phyloP scores from a whole-genome alignment of 192 early-diverging fungal species.

The Lobosporangium transversale region DNA sequence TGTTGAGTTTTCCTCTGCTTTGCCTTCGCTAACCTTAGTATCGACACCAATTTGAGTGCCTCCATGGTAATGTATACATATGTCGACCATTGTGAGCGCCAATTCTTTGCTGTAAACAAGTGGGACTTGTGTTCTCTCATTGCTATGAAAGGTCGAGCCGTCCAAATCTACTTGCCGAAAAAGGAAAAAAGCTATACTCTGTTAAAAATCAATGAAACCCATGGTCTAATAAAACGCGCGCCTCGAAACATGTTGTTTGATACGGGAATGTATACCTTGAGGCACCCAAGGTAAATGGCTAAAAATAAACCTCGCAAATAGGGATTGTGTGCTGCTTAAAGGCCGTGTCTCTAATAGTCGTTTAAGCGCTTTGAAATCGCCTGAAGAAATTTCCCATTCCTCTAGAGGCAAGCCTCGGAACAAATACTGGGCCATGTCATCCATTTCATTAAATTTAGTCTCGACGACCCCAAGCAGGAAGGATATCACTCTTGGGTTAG shows the following conservation, averaged over 20 bases:
- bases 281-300: conserved; percentile 20
- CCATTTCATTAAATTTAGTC: conserved; percentile 51
- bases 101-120: conserved; percentile 18
- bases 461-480: conserved; percentile 53
- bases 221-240: neutral
- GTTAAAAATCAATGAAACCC: neutral
- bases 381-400: conserved; percentile 47
- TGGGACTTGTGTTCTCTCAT: neutral
- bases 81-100: conserved; percentile 20
- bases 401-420: conserved; percentile 56
- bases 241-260: neutral
- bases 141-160: neutral
- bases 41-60: neutral
- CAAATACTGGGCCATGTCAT: conserved; percentile 56
- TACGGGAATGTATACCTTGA: conserved; percentile 4
- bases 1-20: neutral
- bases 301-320: conserved; percentile 28
- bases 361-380: conserved; percentile 49
- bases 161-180: neutral
- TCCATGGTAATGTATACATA: conserved; percentile 19
- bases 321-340: conserved; percentile 23
- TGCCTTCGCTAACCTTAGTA: neutral
- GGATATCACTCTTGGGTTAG: conserved; percentile 42
- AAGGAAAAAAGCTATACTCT: too few species aligned
- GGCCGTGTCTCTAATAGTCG: conserved; percentile 38